Evolutionary conservation across 73 alveolate species (phyloP), one percentile per base, ranked within the genome.

Genomic region (Stentor roeselii): DNA sequence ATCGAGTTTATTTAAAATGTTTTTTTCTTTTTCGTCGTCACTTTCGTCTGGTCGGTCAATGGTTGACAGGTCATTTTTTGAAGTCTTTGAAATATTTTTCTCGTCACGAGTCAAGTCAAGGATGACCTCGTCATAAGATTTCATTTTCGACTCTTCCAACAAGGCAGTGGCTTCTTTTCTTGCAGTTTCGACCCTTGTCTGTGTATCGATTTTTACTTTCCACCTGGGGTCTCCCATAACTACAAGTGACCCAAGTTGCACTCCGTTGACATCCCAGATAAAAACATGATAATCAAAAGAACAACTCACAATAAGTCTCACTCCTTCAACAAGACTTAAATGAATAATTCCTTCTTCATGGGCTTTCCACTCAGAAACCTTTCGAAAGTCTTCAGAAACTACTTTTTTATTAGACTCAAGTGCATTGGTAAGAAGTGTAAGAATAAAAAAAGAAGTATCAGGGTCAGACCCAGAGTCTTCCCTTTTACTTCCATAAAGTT

Each of bases 271-370:
- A 86, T 89, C 86, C 98, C 99, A 97, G 74, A 95, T 89, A 88
- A 92, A 91, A n/a, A 97, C 98, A 76, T 95, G 92, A 86, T 95
- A 92, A 88, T 97, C 99, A 82, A 95, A 97, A 39, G 98, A 94
- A 42, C 98, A 88, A 42, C 98, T 90, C n/a, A 96, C 96, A 37
- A 97, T 87, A 84, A 91, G 87, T 31, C 83, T 83, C 30, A 95
- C 96, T 59, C 95, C 95, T 37, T 89, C 77, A 59, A 91, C 92
- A 50, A 95, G 91, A 42, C 97, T 94, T 21, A 95, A 93, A 84
- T 95, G 91, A 3, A 95, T 95, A 27, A 97, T 90, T 0, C 98
- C 97, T 80, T 97, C 98, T 41, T 95, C 89, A 84, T 95, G 98
- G 3, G 99, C 99, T 42, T 86, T 88, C 93, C 96, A 93, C 83